Evolutionary conservation across 768 basidiomycete genomes (phyloP), one percentile per base, ranked within the genome.

Genomic region (Vararia minispora): DNA sequence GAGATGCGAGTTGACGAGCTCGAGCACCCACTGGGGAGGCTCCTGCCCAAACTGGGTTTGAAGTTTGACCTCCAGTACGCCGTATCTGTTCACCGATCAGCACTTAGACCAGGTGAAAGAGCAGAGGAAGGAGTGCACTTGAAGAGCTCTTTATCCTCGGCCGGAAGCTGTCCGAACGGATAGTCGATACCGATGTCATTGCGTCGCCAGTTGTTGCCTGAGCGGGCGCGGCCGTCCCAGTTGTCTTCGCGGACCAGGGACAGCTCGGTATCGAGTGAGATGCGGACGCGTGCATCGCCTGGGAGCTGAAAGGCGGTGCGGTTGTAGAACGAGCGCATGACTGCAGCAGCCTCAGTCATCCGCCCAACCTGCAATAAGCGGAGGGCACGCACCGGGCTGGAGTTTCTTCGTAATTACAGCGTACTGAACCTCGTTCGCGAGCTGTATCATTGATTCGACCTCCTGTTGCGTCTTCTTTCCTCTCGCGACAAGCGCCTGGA

Each of bases 281-380:
- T 97, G 35, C 95, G 90, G 26, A 99, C 95, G 36, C 89, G 78
- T n/a, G 91, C 94, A 54, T 99, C 94, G 16, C 94, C 94, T 7
- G 95, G 95, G 17, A 99, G 74, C 60, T 99, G 95, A 70, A 99
- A 99, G 1, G 95, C 95, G 11, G 95, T 98, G 28, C 95, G 84
- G 55, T 97, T 95, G 64, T 98, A 99, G 63, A 97, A 99, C 7
- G 92, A 89, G 14, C 94, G 74, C 81, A 94, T 79, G 26, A 97
- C 94, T 92, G 38, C 7, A 13, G 11, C 20, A 45, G 28, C 34
- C 18, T 42, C 8, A 26, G 34, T 21, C 20, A 21, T 39, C 24
- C 44, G 28, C 28, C 21, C 9, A 14, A 33, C 5, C 7, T 6
- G 33, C 7, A n/a, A 16, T 12, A 4, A 23, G 28, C n/a, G 2